phyloP scores from a whole-genome alignment of 108 stramenopile genomes.

The Asterionellopsis glacialis region DNA sequence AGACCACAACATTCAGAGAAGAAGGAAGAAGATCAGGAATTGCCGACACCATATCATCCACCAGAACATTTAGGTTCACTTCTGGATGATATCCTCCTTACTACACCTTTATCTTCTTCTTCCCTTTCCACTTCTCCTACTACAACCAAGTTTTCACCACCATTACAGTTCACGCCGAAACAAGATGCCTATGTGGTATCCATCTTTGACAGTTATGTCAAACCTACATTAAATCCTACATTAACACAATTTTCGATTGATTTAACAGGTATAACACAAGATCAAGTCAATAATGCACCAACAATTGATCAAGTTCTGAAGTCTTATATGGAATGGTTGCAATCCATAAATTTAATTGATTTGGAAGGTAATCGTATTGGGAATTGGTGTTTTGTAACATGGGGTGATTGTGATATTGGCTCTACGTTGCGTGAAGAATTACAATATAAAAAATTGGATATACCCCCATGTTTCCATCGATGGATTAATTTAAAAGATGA shows the following conservation, averaged over 20 bases:
- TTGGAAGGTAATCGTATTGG: background rate
- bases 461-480: constrained; percentile 16
- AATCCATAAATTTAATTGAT: too few relatives aligned
- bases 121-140: too few relatives aligned
- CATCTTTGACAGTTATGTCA: constrained; percentile 9
- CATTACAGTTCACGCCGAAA: too few relatives aligned
- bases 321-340: too few relatives aligned
- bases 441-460: constrained; percentile 6
- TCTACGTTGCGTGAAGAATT: constrained; percentile 13
- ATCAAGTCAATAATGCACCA: constrained; percentile 13
- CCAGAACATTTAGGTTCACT: too few relatives aligned
- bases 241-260: constrained; percentile 17
- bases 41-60: too few relatives aligned
- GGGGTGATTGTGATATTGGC: constrained; percentile 17
- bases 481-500: constrained; percentile 17
- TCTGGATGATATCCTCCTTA: too few relatives aligned
- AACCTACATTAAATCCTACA: constrained; percentile 21
- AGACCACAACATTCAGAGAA: too few relatives aligned
- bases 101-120: too few relatives aligned
- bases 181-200: constrained; percentile 3
- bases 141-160: too few relatives aligned
- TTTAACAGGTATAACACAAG: constrained; percentile 16
- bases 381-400: constrained; percentile 19
- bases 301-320: constrained; percentile 7
- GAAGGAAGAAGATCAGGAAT: too few relatives aligned